Conservation (phyloP, 2,329 filamentous ascomycete species). For the Lachnellula suecica region DNA sequence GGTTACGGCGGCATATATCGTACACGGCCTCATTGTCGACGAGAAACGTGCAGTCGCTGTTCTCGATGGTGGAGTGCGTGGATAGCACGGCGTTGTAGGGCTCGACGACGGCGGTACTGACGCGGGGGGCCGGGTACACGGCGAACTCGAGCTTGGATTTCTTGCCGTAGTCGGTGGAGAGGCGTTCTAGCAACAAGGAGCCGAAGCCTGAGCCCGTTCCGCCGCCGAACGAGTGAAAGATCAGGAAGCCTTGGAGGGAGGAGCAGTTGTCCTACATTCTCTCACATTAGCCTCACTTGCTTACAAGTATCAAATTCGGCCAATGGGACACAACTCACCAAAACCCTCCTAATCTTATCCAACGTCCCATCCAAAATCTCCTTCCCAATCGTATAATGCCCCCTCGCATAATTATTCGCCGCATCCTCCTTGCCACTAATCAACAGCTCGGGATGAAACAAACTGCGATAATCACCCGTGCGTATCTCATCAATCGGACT, state of each 20-base stretch:
- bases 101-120: slow-evolving; percentile 66
- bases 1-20: slow-evolving; percentile 63
- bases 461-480: slow-evolving; percentile 58
- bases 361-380: slow-evolving; percentile 63
- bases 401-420: slow-evolving; percentile 69
- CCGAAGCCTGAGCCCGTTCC: slow-evolving; percentile 68
- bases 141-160: slow-evolving; percentile 69
- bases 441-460: slow-evolving; percentile 66
- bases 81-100: slow-evolving; percentile 65
- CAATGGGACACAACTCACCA: slow-evolving; percentile 40
- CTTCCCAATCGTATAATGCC: slow-evolving; percentile 69
- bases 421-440: slow-evolving; percentile 70
- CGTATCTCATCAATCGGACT: slow-evolving; percentile 69
- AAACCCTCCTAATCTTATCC: slow-evolving; percentile 63
- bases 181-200: slow-evolving; percentile 61
- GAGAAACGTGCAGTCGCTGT: slow-evolving; percentile 67
- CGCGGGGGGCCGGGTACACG: slow-evolving; percentile 63
- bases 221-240: slow-evolving; percentile 69
- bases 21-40: slow-evolving; percentile 70
- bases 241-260: slow-evolving; percentile 64
- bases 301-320: no score
- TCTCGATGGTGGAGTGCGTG: slow-evolving; percentile 61
- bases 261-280: slow-evolving; percentile 57
- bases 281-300: no score
- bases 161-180: slow-evolving; percentile 65